Evolutionary conservation across 2,329 filamentous ascomycete genomes (phyloP).

Genomic region (Ceratocystis variospora): DNA sequence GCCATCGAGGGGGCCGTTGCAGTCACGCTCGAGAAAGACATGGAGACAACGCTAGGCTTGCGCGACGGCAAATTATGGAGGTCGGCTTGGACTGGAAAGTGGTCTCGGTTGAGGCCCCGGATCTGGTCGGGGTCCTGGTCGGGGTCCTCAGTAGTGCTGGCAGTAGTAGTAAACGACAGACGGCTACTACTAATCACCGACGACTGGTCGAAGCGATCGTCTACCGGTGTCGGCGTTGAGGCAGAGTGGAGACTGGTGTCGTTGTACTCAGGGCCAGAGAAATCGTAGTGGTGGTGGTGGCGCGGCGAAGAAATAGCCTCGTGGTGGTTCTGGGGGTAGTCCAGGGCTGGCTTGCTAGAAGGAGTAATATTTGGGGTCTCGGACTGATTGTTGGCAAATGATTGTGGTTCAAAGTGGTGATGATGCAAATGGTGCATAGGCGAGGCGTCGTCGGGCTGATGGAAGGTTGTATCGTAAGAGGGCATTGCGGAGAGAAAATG

Average conservation of each 20-base stretch:
- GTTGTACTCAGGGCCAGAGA: slow-evolving; percentile 16
- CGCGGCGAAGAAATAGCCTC: not conserved
- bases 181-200: slow-evolving; percentile 9
- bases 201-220: slow-evolving; percentile 18
- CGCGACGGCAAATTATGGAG: slow-evolving; percentile 10
- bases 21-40: not conserved
- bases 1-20: not conserved
- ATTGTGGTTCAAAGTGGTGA: slow-evolving; percentile 6
- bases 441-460: slow-evolving; percentile 15
- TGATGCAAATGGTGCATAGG: slow-evolving; percentile 14
- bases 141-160: not conserved
- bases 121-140: not conserved
- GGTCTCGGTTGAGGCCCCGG: slow-evolving; percentile 4
- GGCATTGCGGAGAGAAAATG: slow-evolving; percentile 16
- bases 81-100: slow-evolving; percentile 11
- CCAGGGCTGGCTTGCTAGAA: not conserved
- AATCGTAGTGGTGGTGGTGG: slow-evolving; percentile 18
- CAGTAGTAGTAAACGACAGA: not conserved
- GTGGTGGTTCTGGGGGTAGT: not conserved
- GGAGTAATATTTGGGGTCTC: not conserved
- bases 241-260: slow-evolving; percentile 17
- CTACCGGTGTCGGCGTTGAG: slow-evolving; percentile 15
- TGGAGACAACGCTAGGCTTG: slow-evolving; percentile 18
- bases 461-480: slow-evolving; percentile 13
- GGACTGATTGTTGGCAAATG: not conserved